Evolutionary conservation across 2,329 filamentous ascomycete species (phyloP).

Genomic region (Exophiala dermatitidis): DNA sequence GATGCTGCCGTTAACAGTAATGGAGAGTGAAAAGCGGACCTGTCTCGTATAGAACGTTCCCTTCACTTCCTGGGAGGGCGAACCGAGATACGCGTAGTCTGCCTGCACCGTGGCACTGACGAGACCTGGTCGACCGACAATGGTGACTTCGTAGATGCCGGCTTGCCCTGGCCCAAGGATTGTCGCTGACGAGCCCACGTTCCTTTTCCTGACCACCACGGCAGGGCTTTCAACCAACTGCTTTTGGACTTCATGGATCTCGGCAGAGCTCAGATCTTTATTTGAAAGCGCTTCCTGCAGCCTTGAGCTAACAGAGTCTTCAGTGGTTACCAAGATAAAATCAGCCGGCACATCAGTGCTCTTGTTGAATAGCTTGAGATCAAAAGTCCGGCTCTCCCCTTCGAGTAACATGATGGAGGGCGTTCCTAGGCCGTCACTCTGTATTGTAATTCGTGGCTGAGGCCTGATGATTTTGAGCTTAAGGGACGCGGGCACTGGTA

Average conservation of each 20-base stretch:
- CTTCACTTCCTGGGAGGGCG: constrained; percentile 57
- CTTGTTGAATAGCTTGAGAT: constrained; percentile 70
- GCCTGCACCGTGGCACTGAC: constrained; percentile 73
- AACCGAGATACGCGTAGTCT: constrained; percentile 77
- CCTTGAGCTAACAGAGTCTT: constrained; percentile 75
- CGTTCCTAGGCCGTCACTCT: constrained; percentile 70
- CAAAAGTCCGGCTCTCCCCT: constrained; percentile 73
- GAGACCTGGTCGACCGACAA: constrained; percentile 77
- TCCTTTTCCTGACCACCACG: constrained; percentile 12
- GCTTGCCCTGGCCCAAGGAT: constrained; percentile 35
- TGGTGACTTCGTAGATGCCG: constrained; percentile 65
- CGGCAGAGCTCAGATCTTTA: constrained; percentile 68
- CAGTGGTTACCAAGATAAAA: constrained; percentile 79
- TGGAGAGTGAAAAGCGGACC: constrained; percentile 68
- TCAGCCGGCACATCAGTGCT: constrained; percentile 66
- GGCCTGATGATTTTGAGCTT: constrained; percentile 56
- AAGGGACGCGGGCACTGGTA: constrained; percentile 9
- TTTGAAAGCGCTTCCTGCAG: constrained; percentile 67
- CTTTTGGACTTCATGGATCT: constrained; percentile 79
- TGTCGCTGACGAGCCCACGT: constrained; percentile 1
- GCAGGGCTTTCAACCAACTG: constrained; percentile 69
- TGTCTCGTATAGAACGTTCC: constrained; percentile 78
- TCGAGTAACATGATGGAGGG: constrained; percentile 88
- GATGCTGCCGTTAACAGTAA: constrained; percentile 87
- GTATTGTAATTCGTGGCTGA: constrained; percentile 70